phyloP scores from a whole-genome alignment of 2,329 filamentous ascomycete genomes.

The Gaeumannomyces sp. region DNA sequence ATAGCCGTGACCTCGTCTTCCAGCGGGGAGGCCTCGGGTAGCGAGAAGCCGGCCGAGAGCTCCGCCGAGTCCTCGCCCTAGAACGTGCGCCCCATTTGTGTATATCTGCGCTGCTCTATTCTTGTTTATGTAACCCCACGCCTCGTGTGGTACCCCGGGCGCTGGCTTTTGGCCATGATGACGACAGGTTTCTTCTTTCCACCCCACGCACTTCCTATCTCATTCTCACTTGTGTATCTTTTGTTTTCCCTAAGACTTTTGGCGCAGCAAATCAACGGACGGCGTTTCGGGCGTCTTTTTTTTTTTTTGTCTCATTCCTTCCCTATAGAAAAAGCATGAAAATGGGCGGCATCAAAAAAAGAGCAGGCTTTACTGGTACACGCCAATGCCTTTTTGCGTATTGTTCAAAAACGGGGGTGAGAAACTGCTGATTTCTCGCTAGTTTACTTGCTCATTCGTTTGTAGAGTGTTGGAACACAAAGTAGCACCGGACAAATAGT shows the following conservation, averaged over 20 bases:
- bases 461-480: background rate
- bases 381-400: background rate
- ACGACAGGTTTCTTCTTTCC: background rate
- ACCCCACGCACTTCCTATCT: background rate
- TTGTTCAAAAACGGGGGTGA: background rate
- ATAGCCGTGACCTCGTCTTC: background rate
- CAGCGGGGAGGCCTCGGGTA: background rate
- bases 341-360: background rate
- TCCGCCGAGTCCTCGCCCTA: background rate
- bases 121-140: too few relatives aligned
- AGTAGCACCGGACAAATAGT: background rate
- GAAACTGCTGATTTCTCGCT: background rate
- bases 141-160: too few relatives aligned
- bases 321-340: background rate
- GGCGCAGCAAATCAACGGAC: background rate
- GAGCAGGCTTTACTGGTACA: background rate
- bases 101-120: background rate
- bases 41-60: conserved; percentile 10
- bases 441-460: background rate
- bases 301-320: background rate
- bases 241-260: background rate
- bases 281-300: background rate
- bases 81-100: background rate
- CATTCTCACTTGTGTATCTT: background rate
- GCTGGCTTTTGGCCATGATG: too few relatives aligned